These are phyloP conservation scores for Panaeolus cyanescens DNA, from an alignment of 768 basidiomycete genomes.

Conservation along the genomic window DNA sequence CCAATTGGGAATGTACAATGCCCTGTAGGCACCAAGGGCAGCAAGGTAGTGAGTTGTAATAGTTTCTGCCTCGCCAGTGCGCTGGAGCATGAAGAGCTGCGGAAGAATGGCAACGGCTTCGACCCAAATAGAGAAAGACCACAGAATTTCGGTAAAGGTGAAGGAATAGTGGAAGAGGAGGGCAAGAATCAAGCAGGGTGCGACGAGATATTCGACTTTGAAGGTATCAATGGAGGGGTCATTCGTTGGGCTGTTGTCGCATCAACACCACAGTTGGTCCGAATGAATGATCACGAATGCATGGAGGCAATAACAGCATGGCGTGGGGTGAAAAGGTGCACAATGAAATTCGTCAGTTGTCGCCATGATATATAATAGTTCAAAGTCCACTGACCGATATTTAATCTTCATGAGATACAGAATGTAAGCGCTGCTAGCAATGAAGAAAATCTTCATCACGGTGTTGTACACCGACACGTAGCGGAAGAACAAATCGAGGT, in stretches of 20 bases:
- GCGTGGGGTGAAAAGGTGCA: no score
- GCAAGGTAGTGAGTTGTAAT: constrained; percentile 98
- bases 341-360: no score
- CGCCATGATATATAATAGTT: no score
- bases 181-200: constrained; percentile 72
- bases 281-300: neutral
- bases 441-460: constrained; percentile 96
- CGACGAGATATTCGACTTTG: constrained; percentile 89
- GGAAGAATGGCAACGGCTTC: constrained; percentile 95
- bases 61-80: constrained; percentile 95
- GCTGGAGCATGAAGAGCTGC: constrained; percentile 95
- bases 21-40: constrained; percentile 88
- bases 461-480: constrained; percentile 93
- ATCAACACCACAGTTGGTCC: neutral
- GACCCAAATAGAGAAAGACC: constrained; percentile 98
- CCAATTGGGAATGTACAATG: constrained; percentile 98
- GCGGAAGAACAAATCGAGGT: constrained; percentile 83
- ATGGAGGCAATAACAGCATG: no score
- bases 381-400: constrained; percentile 67
- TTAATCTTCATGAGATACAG: constrained; percentile 91
- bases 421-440: constrained; percentile 82
- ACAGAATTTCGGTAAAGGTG: constrained; percentile 72
- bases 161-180: constrained; percentile 92
- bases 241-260: constrained; percentile 74
- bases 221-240: constrained; percentile 97